Base-by-base conservation (phyloP, 305 asterid species). In the Fraxinus baroniana region DNA sequence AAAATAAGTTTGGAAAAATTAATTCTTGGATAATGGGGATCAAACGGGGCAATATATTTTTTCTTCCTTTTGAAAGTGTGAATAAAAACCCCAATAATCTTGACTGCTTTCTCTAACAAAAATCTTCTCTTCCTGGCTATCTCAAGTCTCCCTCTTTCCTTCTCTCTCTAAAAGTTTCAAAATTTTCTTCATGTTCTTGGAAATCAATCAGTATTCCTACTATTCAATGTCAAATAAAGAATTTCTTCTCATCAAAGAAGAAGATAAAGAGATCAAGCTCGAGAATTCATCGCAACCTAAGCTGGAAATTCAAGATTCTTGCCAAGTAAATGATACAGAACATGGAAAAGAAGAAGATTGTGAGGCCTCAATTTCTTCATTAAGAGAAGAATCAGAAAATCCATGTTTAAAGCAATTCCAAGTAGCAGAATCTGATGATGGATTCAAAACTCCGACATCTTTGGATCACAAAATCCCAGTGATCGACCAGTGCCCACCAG, bases 391-490 rank as follows among this genome's bases (percentile, higher is more conserved):
- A 62, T 39, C 72, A 41, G 81, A 80, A 33, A 70, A 30, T 10
- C 37, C 62, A 22, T 17, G 62, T 26, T 8, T 3, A 0, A 82
- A 78, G 37, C 46, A 44, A 24, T 7, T 60, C 3, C 76, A 76
- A 41, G 85, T 72, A 37, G 87, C 76, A 2, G 91, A 84, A 6
- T 85, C 85, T 1, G 87, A 83, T 8, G 90, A 84, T 0, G 92
- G 93, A 12, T 91, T 86, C 84, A 80, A 7, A 72, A 91, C 94
- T 49, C 93, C 94, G 30, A 91, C 93, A 12, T 84, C 87, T 41
- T 72, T 74, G 9, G 90, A 86, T 32, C 89, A 89, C 84, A 89
- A 78, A 87, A 89, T 92, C 55, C 97, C 87, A 46, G 79, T 28
- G 49, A 49, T 64, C 76, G 80, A 46, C 24, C 30, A 81, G 70